phyloP scores from a whole-genome alignment of 2,329 filamentous ascomycete species.

The Nothopassalora personata region DNA sequence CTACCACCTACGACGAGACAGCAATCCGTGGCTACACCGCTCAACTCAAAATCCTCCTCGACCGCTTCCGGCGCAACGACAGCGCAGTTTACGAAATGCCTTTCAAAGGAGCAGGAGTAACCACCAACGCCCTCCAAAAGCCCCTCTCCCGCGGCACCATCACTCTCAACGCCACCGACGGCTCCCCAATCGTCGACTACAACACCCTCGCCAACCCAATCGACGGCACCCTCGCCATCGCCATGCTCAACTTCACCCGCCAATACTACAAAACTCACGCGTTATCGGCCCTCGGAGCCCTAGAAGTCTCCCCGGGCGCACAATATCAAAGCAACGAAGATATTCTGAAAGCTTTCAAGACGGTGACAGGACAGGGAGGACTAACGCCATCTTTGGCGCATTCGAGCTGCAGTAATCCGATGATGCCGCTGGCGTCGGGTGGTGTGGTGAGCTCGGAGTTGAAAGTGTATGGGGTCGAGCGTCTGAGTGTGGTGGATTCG shows the following conservation, averaged over 20 bases:
- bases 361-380: background rate
- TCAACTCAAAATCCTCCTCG: constrained; percentile 15
- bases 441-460: constrained; percentile 27
- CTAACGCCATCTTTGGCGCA: constrained; percentile 28
- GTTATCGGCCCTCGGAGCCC: constrained; percentile 30
- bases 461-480: constrained; percentile 26
- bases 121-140: constrained; percentile 30
- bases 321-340: constrained; percentile 18
- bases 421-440: constrained; percentile 21
- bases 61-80: constrained; percentile 5
- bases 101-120: constrained; percentile 11
- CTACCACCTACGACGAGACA: background rate
- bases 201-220: constrained; percentile 35
- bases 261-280: constrained; percentile 30
- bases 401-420: constrained; percentile 6
- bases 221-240: constrained; percentile 33
- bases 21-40: constrained; percentile 10
- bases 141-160: constrained; percentile 36
- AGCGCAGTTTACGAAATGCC: constrained; percentile 17
- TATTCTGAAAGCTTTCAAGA: constrained; percentile 10
- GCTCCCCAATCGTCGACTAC: constrained; percentile 31
- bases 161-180: constrained; percentile 33
- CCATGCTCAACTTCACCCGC: constrained; percentile 34
- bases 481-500: constrained; percentile 29
- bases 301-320: constrained; percentile 29